Evolutionary conservation across 148 eudicot species (phyloP).

Genomic region (Cornus controversa): DNA sequence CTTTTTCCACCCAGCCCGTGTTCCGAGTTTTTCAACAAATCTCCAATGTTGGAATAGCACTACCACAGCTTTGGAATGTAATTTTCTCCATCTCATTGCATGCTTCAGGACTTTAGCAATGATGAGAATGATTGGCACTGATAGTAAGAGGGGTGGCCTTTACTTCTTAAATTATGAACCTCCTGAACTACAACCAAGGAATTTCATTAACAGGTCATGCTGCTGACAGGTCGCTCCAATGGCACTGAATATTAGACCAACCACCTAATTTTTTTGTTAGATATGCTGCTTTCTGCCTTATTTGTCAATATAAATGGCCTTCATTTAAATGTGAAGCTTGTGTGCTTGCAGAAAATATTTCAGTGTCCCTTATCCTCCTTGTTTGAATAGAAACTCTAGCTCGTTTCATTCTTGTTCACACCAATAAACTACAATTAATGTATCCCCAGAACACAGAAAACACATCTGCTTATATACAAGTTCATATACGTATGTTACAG

Average conservation of each 20-base stretch:
- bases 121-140: neutral
- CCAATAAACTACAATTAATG: neutral
- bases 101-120: neutral
- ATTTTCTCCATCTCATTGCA: neutral
- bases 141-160: neutral
- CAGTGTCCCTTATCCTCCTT: neutral
- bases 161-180: no score
- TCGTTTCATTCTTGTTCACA: neutral
- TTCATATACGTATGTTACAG: neutral
- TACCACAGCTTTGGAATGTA: neutral
- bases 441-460: neutral
- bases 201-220: no score
- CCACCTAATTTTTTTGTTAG: neutral
- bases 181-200: neutral
- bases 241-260: neutral
- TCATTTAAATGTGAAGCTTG: neutral
- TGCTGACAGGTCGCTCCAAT: neutral
- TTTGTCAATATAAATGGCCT: neutral
- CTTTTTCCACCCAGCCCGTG: no score
- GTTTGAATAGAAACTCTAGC: neutral
- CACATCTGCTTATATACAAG: neutral
- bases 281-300: neutral
- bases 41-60: neutral
- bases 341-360: neutral
- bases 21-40: neutral